Conservation (phyloP, 805 yeast genomes). For the Saccharomycopsis oosterbeekiorum region DNA sequence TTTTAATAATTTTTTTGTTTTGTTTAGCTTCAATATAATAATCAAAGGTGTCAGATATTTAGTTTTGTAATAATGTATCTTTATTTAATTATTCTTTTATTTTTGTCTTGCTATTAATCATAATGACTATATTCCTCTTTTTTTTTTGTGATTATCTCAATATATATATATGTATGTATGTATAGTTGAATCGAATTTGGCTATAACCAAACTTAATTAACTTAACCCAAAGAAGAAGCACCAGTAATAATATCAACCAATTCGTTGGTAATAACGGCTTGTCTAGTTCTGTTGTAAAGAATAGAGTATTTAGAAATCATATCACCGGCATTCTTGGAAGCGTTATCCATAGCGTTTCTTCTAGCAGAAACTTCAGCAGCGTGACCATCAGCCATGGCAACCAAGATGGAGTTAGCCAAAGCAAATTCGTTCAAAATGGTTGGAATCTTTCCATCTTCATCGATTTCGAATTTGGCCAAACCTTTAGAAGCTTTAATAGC, state of each 20-base stretch:
- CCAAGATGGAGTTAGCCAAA: conserved; percentile 77
- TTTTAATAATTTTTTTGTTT: background rate
- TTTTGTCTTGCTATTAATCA: background rate
- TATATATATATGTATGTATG: background rate
- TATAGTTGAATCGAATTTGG: too few species aligned
- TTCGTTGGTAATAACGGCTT: conserved; percentile 98
- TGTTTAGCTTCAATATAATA: background rate
- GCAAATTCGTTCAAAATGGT: conserved; percentile 75
- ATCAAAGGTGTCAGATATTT: background rate
- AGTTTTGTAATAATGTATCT: background rate
- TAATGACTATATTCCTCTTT: background rate
- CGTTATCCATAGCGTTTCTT: conserved; percentile 99
- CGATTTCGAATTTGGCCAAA: conserved; percentile 71
- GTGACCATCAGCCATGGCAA: conserved; percentile 96
- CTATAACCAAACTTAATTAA: background rate
- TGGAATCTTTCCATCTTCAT: conserved; percentile 58
- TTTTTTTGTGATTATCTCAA: background rate
- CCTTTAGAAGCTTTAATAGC: conserved; percentile 80
- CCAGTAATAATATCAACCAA: conserved; percentile 99
- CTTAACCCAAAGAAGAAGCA: conserved; percentile 94
- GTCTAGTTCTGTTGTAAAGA: conserved; percentile 98
- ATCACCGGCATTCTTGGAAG: conserved; percentile 98
- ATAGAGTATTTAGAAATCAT: conserved; percentile 95
- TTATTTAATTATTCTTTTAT: background rate
- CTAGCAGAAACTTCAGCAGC: conserved; percentile 97